Evolutionary conservation across 495 filamentous ascomycete genomes (phyloP).

Genomic region (Astrothelium subdiscretum): DNA sequence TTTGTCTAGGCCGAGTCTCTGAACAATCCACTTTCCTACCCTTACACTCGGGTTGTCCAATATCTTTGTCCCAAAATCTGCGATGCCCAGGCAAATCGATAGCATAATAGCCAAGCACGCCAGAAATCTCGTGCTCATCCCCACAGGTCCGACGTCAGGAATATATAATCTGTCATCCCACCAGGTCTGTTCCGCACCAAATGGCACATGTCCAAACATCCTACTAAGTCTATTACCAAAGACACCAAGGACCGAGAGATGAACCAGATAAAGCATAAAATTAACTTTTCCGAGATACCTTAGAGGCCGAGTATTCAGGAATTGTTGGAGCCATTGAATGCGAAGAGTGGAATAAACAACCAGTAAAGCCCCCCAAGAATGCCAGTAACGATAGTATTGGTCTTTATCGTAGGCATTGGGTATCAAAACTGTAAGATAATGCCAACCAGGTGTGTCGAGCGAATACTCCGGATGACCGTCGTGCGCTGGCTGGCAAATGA

Average conservation of each 20-base stretch:
- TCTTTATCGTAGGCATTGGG: constrained; percentile 37
- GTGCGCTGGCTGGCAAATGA: constrained; percentile 8
- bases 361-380: constrained; percentile 21
- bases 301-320: constrained; percentile 22
- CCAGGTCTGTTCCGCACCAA: constrained; percentile 42
- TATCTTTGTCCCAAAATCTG: constrained; percentile 41
- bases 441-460: constrained; percentile 33
- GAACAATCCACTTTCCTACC: constrained; percentile 38
- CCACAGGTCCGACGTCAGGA: constrained; percentile 38
- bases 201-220: constrained; percentile 1
- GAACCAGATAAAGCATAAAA: constrained; percentile 16
- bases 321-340: constrained; percentile 23
- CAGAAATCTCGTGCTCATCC: constrained; percentile 42
- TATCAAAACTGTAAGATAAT: constrained; percentile 35
- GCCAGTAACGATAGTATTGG: constrained; percentile 17
- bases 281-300: constrained; percentile 15
- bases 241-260: constrained; percentile 17
- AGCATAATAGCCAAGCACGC: constrained; percentile 41
- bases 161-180: constrained; percentile 39
- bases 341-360: constrained; percentile 26
- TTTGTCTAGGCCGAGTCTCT: neutral
- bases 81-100: constrained; percentile 43
- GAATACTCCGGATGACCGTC: constrained; percentile 20
- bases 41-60: constrained; percentile 46
- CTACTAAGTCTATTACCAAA: constrained; percentile 28